Conservation (phyloP, 1,284 basidiomycete species). For the Sparassis latifolia region DNA sequence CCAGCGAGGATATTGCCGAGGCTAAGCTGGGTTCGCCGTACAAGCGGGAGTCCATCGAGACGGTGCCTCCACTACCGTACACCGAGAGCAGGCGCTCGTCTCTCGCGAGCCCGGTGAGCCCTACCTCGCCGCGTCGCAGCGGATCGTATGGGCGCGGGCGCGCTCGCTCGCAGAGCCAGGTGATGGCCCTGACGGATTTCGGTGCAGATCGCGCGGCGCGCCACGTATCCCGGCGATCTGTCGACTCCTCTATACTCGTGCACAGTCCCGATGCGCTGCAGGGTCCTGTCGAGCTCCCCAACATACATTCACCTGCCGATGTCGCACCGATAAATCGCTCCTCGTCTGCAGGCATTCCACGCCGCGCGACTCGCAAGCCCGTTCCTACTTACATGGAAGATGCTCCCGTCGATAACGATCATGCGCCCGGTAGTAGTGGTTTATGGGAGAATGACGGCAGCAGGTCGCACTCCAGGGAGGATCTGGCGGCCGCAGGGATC, state of each 20-base stretch:
- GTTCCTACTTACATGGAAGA: slow-evolving; percentile 32
- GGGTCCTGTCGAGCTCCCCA: not conserved
- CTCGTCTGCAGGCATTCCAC: slow-evolving; percentile 9
- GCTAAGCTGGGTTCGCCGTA: slow-evolving; percentile 12
- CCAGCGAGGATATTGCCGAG: slow-evolving; percentile 20
- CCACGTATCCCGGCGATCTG: slow-evolving; percentile 10
- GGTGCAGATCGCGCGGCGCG: slow-evolving; percentile 8
- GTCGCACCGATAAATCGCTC: slow-evolving; percentile 15
- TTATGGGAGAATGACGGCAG: not conserved
- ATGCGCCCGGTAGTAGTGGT: not conserved
- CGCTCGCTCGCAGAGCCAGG: slow-evolving; percentile 13
- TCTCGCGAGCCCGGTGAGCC: slow-evolving; percentile 1
- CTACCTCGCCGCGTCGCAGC: slow-evolving; percentile 8
- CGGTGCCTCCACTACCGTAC: slow-evolving; percentile 11
- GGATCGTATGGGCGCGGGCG: slow-evolving; percentile 10
- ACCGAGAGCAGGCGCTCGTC: slow-evolving; percentile 9
- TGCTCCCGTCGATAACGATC: not conserved
- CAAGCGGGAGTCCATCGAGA: slow-evolving; percentile 10
- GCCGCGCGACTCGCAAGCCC: slow-evolving; percentile 32
- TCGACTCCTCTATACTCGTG: slow-evolving; percentile 5
- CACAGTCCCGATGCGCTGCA: not conserved
- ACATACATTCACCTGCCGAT: not conserved
- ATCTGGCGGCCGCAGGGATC: slow-evolving; percentile 15
- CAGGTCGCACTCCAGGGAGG: slow-evolving; percentile 18
- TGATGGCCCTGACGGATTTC: slow-evolving; percentile 20